These are phyloP conservation scores for Penicillium capsulatum DNA, from an alignment of 2,329 filamentous ascomycete genomes.

Conservation along the genomic window DNA sequence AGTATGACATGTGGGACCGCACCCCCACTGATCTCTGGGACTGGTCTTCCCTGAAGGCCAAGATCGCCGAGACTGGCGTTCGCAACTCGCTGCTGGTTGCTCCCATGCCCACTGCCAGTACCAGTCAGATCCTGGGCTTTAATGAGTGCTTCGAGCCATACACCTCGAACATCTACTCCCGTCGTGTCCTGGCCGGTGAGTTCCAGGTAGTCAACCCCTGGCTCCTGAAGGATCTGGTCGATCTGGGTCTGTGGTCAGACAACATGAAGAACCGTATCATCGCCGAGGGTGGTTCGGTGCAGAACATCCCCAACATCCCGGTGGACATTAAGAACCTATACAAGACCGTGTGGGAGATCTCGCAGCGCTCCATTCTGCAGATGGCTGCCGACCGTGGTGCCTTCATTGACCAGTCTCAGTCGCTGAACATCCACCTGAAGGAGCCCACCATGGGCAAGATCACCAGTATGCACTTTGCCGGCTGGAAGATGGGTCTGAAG, in stretches of 20 bases:
- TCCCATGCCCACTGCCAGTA: constrained; percentile 96
- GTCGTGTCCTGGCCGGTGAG: constrained; percentile 93
- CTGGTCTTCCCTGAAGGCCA: constrained; percentile 80
- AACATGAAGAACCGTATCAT: constrained; percentile 99
- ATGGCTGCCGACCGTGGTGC: constrained; percentile 98
- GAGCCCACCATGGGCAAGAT: constrained; percentile 99
- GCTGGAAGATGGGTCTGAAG: constrained; percentile 99
- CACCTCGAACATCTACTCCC: constrained; percentile 99
- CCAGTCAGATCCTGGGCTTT: constrained; percentile 96
- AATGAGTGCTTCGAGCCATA: constrained; percentile 99
- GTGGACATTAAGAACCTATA: constrained; percentile 93
- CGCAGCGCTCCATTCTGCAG: constrained; percentile 88
- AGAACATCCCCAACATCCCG: constrained; percentile 95
- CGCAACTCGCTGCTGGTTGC: constrained; percentile 94
- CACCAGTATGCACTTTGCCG: constrained; percentile 98
- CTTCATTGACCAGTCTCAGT: constrained; percentile 98
- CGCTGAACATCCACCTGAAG: constrained; percentile 98
- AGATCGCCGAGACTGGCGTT: constrained; percentile 88
- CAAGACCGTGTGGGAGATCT: constrained; percentile 99
- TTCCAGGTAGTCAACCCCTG: constrained; percentile 99
- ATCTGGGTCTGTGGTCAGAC: constrained; percentile 97
- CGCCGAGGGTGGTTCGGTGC: constrained; percentile 88
- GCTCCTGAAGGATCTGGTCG: constrained; percentile 95
- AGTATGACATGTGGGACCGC: constrained; percentile 98
- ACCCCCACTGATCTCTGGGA: constrained; percentile 95